Evolutionary conservation across 78 protist genomes (phyloP).

Genomic region (Emiliania huxleyi): DNA sequence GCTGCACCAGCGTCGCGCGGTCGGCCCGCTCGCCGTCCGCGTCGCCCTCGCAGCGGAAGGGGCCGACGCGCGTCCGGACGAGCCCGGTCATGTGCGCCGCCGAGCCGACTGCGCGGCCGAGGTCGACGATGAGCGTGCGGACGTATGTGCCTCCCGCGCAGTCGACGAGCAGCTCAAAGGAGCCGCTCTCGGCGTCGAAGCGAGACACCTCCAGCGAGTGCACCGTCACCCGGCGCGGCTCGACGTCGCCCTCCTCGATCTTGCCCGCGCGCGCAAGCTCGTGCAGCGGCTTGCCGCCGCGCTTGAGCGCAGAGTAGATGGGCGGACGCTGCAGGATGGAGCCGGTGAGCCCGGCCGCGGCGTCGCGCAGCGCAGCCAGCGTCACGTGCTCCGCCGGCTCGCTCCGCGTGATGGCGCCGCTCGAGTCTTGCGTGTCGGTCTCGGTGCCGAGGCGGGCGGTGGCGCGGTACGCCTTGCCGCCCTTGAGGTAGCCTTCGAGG

Average conservation of each 20-base stretch:
- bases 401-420: neutral
- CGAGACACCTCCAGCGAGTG: neutral
- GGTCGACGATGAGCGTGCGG: neutral
- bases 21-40: no score
- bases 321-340: neutral
- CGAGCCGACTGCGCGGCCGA: neutral
- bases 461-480: neutral
- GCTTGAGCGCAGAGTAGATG: neutral
- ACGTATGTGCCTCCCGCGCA: neutral
- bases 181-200: neutral
- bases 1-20: neutral
- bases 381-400: neutral
- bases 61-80: neutral
- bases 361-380: neutral
- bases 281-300: neutral
- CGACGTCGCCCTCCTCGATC: neutral
- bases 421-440: conserved; percentile 20
- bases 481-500: neutral
- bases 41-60: neutral
- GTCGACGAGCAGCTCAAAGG: neutral
- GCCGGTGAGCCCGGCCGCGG: neutral
- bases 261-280: conserved; percentile 16
- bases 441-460: neutral
- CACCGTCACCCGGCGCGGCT: neutral
- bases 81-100: conserved; percentile 1